A percentile compares a stretch with the other conserved stretches of the same genome.
These are phyloP conservation scores for Brassica hybrid DNA, from an alignment of 441 rosid genomes.

Conservation along the genomic window DNA sequence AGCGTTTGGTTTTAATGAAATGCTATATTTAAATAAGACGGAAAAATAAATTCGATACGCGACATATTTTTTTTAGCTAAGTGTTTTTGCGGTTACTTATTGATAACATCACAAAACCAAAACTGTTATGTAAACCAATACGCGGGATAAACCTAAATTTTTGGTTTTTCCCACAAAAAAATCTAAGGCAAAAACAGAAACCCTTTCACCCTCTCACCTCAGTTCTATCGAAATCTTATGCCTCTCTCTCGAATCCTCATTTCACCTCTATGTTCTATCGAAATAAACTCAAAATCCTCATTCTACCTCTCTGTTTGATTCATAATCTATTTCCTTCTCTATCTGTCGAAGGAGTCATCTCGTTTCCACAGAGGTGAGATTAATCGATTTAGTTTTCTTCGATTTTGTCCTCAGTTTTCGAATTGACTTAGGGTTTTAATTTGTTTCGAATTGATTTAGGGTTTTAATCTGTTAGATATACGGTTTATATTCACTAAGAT, in stretches of 20 bases:
- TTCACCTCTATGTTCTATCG: background rate
- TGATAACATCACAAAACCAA: background rate
- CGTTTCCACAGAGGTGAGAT: background rate
- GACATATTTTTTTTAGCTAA: background rate
- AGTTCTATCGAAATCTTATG: background rate
- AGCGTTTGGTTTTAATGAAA: background rate
- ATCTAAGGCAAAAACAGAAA: background rate
- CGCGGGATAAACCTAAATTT: background rate
- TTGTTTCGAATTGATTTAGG: background rate
- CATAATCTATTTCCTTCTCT: background rate
- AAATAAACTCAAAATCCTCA: background rate
- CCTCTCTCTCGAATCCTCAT: background rate
- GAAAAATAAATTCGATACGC: background rate
- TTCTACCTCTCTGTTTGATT: background rate
- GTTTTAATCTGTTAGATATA: background rate
- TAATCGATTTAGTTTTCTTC: background rate
- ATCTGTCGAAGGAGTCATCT: background rate
- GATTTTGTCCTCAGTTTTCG: background rate
- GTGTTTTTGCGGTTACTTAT: background rate
- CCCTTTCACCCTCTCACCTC: background rate
- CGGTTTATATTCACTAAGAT: background rate
- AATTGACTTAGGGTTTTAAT: background rate
- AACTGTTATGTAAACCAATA: background rate
- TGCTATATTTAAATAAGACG: background rate
- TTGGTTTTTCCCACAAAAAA: background rate